Base-by-base conservation (phyloP, 2,329 filamentous ascomycete species). In the Colletotrichum zoysiae region DNA sequence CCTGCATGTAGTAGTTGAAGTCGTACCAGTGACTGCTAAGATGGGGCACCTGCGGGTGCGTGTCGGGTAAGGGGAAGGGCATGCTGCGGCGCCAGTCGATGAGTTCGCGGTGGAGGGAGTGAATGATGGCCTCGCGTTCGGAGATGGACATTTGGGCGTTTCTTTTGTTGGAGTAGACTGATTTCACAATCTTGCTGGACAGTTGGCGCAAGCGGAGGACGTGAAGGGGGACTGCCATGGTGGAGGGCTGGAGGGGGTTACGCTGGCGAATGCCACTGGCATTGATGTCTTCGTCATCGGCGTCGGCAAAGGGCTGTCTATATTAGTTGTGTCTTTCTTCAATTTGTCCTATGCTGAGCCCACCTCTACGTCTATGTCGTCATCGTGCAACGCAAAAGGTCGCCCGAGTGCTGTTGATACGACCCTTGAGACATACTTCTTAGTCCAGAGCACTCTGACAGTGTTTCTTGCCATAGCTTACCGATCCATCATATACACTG, bases 401-500 rank as follows among this genome's bases (percentile, higher is more conserved):
- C 84, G 78, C 1, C 84, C 84, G 1, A 86, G 74, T 2, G 84
- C 80, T 38, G 82, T 80, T 7, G 84, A 85, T 6, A 85, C 83
- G 1, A 85, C 79, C 1, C 83, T 82, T 50, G 26, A 46, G 46
- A 14, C 30, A 30, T 30, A 30, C 16, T 3, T n/a, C 5, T 62
- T 40, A 62, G 60, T 20, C 5, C 14, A 35, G 14, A 55, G 26
- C 5, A 55, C 6, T 26, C 51, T 5, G 51, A 26, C 2, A 30
- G 7, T 12, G 8, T 20, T 5, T 18, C 3, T 26, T 42, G 33
- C 14, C 8, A 16, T 11, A 63, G 61, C 74, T 65, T 73, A 80
- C 79, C 80, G 81, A 75, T 86, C 84, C 84, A 86, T 85, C 84
- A 86, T 85, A 59, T 86, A 86, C 5, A 86, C 77, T 1, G 82